Evolutionary conservation across 2,329 filamentous ascomycete genomes (phyloP), one percentile per base, ranked within the genome.

Genomic region (Cladosporium sp.): DNA sequence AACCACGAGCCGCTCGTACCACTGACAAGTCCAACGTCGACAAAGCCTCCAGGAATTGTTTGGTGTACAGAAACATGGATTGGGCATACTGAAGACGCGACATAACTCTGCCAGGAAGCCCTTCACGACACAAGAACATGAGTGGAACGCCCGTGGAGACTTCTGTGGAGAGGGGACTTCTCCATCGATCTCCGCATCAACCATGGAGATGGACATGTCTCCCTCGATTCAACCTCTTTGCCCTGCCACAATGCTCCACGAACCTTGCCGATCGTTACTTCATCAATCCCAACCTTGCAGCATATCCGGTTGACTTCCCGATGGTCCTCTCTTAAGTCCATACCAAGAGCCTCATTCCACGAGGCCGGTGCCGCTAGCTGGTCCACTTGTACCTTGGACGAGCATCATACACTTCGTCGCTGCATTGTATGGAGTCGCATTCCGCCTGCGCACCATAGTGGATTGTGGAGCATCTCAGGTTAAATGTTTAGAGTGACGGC

Each of bases 401-500:
- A 55, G 60, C 60, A 64, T 64, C 49, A 55, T 64, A 64, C 51
- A 47, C 36, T 64, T 57, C 26, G 36, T 24, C 2, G 18, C 2
- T 18, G 60, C 51, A 64, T 30, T 34, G 21, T n/a, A 63, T 44
- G 51, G 34, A 49, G 47, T 54, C 21, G 12, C 21, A n/a, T 38
- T 21, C 28, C 18, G 59, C 11, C 28, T 32, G 38, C n/a, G n/a
- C 30, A n/a, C 32, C 52, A 36, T 8, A 57, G 52, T 57, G 54
- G 4, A 32, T 21, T 59, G 60, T 64, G 60, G 60, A 64, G 55
- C 60, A 51, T 8, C 5, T 24, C 60, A 47, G 60, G 60, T 44
- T 64, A 64, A 64, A 64, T 44, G 15, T 32, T 21, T 30, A 18
- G 26, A 57, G 60, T 64, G 60, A 64, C 60, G 60, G 32, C 60